A percentile compares a stretch with the other conserved stretches of the same genome.
These are phyloP conservation scores for Isatis lusitanica DNA, from an alignment of 441 rosid species.

Conservation along the genomic window DNA sequence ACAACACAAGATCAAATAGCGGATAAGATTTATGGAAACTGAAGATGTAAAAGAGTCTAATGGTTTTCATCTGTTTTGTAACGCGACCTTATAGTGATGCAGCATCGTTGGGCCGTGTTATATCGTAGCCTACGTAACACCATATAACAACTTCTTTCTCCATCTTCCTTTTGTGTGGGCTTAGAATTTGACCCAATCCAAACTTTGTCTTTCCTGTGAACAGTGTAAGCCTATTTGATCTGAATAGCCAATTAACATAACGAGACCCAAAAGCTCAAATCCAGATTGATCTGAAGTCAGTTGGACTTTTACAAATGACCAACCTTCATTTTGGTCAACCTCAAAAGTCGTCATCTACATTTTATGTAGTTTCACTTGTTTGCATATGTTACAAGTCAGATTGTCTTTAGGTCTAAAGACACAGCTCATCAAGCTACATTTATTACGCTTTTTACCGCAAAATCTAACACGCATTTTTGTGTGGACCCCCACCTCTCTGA, in stretches of 20 bases:
- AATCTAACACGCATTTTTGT: constrained; percentile 35
- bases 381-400: no score
- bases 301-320: neutral
- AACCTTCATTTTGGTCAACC: neutral
- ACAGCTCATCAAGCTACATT: constrained; percentile 25
- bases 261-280: neutral
- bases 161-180: no score
- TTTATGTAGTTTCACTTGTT: no score
- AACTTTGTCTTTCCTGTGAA: neutral
- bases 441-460: constrained; percentile 37
- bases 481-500: constrained; percentile 10
- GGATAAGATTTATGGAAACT: no score
- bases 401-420: constrained; percentile 28
- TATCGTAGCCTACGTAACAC: no score
- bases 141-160: no score
- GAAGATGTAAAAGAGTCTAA: no score
- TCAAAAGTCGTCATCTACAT: no score
- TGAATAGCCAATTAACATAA: neutral
- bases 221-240: neutral
- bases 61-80: neutral
- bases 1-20: neutral
- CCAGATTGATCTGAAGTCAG: neutral
- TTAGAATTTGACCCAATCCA: neutral
- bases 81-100: neutral
- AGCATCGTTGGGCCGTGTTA: no score